Base-by-base conservation (phyloP, 2,329 filamentous ascomycete genomes). In the Penicillium corylophilum region DNA sequence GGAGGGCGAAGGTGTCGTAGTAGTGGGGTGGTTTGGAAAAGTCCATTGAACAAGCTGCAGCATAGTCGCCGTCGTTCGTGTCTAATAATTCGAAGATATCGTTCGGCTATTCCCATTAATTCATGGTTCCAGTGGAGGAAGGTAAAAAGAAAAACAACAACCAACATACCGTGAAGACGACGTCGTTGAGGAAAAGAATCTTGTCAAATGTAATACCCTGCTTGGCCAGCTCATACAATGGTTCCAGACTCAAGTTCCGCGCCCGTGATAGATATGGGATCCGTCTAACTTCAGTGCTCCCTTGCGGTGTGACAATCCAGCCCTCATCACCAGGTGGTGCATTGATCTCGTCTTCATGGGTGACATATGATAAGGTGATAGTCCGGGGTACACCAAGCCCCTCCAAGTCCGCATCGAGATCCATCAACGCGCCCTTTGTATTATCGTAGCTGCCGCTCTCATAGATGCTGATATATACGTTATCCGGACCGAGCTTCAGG, bases 1-100 rank as follows among this genome's bases (percentile, higher is more conserved):
- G 79, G 18, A 85, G 82, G 1, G 87, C 88, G 66, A 88, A 90
- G 0, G 86, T 83, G 66, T 91, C 88, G 68, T 91, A 90, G 65
- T 84, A 88, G 36, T 82, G 77, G 56, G 87, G 82, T 0, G 85
- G 82, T 48, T 82, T 80, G 55, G 84, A 81, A 62, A 85, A 90
- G 71, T 91, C 88, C 31, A 89, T 72, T 0, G 85, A 85, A 63
- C 88, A 91, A 3, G 85, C 85, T 0, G 87, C 84, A 4, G 84
- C 81, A 60, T 89, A 90, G 15, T 73, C 63, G 5, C 79, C 77
- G 15, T 71, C 60, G 60, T 85, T 82, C 2, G 83, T 87, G 44
- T 77, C 78, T 54, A 90, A 72, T 15, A 86, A 71, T 20, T 79
- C 74, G 5, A 78, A 68, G 0, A 82, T 79, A 56, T 85, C 82